Conservation (phyloP, 768 basidiomycete species). For the Leccinum truebloodii region DNA sequence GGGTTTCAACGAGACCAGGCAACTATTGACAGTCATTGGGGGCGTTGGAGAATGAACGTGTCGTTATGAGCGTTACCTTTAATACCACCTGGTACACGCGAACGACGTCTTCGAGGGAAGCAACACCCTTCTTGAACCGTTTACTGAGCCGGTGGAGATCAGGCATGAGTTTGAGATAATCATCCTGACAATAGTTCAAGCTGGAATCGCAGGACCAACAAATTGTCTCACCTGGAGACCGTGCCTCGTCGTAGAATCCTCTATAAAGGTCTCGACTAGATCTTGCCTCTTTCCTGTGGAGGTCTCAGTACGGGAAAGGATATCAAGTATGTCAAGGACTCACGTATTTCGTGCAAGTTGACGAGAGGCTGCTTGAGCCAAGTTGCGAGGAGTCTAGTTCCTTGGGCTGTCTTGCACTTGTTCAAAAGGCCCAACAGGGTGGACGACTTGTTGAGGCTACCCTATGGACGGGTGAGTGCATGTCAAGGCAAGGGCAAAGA, state of each 20-base stretch:
- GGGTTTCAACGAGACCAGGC: constrained; percentile 66
- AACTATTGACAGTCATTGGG: constrained; percentile 47
- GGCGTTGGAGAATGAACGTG: background rate
- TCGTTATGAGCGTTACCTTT: constrained; percentile 48
- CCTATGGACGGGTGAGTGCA: constrained; percentile 35
- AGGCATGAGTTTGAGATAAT: constrained; percentile 87
- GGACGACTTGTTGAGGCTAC: constrained; percentile 72
- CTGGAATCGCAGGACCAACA: no score
- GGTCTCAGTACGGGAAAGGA: background rate
- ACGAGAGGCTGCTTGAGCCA: constrained; percentile 98
- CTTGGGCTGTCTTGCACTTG: constrained; percentile 96
- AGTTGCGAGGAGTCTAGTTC: constrained; percentile 78
- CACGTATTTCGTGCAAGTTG: constrained; percentile 91
- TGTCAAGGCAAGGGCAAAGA: background rate
- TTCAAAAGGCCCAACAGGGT: constrained; percentile 89
- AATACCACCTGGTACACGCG: constrained; percentile 92
- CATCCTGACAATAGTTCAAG: constrained; percentile 54
- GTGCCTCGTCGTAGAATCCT: constrained; percentile 70
- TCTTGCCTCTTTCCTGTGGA: constrained; percentile 77
- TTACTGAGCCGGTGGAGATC: constrained; percentile 93
- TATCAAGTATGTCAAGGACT: constrained; percentile 29
- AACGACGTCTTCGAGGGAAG: constrained; percentile 92
- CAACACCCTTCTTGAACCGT: constrained; percentile 81
- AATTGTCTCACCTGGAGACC: constrained; percentile 66
- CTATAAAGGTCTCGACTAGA: constrained; percentile 83